Evolutionary conservation across 1,284 basidiomycete species (phyloP).

Genomic region (Porodaedalea pini): DNA sequence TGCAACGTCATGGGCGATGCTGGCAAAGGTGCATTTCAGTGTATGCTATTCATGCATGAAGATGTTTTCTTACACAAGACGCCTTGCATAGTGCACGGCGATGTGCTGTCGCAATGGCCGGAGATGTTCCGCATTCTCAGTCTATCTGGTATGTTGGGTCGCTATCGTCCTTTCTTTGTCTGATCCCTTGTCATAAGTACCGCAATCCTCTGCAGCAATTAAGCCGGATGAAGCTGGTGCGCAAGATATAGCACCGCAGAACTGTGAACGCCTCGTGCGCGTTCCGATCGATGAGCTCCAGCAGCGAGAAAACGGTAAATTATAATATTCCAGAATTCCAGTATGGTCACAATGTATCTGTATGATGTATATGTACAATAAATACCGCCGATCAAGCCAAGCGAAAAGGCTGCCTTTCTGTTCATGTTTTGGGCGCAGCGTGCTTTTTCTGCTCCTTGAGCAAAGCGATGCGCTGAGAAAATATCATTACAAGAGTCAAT

Average conservation of each 20-base stretch:
- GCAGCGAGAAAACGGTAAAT: constrained; percentile 25
- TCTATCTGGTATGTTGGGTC: constrained; percentile 49
- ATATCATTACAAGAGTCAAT: constrained; percentile 12
- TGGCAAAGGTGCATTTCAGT: constrained; percentile 49
- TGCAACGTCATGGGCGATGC: constrained; percentile 73
- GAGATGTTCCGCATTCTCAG: constrained; percentile 74
- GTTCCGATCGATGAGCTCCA: constrained; percentile 59
- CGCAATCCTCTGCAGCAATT: constrained; percentile 35
- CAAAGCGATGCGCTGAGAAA: constrained; percentile 56
- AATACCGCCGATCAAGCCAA: neutral
- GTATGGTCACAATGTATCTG: constrained; percentile 7
- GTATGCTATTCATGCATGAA: constrained; percentile 4
- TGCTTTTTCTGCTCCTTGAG: constrained; percentile 67
- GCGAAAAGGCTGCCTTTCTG: neutral
- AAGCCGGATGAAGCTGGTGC: constrained; percentile 25
- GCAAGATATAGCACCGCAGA: constrained; percentile 25
- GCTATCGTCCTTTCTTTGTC: neutral
- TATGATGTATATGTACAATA: constrained; percentile 16
- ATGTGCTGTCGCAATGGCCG: constrained; percentile 76
- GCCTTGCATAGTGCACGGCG: constrained; percentile 62
- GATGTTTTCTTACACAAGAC: constrained; percentile 13
- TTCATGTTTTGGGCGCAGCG: constrained; percentile 8
- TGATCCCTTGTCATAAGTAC: neutral
- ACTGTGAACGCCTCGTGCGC: constrained; percentile 50
- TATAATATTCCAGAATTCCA: constrained; percentile 11